These are phyloP conservation scores for Blumeriella jaapii DNA, from an alignment of 2,329 filamentous ascomycete species.

Conservation along the genomic window DNA sequence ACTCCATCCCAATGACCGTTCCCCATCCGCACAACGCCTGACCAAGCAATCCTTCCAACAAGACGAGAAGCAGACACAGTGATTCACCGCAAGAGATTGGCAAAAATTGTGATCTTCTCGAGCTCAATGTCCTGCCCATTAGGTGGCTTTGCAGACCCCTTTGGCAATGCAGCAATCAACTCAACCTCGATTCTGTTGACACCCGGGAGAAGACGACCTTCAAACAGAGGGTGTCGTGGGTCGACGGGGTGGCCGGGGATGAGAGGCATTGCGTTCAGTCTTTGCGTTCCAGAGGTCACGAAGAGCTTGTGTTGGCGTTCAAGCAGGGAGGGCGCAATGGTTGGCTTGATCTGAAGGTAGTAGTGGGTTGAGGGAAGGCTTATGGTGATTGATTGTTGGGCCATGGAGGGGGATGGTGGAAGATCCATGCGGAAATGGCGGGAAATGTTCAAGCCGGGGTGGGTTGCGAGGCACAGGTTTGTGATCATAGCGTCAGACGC, in stretches of 20 bases:
- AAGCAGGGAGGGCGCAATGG: slow-evolving; percentile 50
- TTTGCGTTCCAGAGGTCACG: slow-evolving; percentile 56
- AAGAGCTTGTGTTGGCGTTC: slow-evolving; percentile 67
- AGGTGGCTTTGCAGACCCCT: slow-evolving; percentile 40
- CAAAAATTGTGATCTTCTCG: slow-evolving; percentile 67
- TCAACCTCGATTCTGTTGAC: slow-evolving; percentile 72
- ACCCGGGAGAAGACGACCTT: slow-evolving; percentile 58
- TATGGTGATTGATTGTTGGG: slow-evolving; percentile 62
- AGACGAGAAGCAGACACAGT: background rate
- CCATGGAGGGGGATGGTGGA: slow-evolving; percentile 50
- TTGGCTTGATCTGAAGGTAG: slow-evolving; percentile 59
- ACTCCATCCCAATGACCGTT: slow-evolving; percentile 7
- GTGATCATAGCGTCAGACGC: slow-evolving; percentile 53
- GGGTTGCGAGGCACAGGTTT: slow-evolving; percentile 53
- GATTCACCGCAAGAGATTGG: slow-evolving; percentile 47
- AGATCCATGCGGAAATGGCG: slow-evolving; percentile 53
- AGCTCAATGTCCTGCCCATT: slow-evolving; percentile 57
- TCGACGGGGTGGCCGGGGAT: slow-evolving; percentile 43
- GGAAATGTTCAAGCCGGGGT: slow-evolving; percentile 51
- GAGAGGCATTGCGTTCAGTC: slow-evolving; percentile 36
- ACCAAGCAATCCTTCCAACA: background rate
- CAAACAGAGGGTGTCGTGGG: slow-evolving; percentile 57
- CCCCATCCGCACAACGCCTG: slow-evolving; percentile 6
- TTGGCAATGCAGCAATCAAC: slow-evolving; percentile 58
- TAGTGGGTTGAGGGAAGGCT: slow-evolving; percentile 56